These are phyloP conservation scores for Cordia subcordata DNA, from an alignment of 257 asterid species.

Conservation along the genomic window DNA sequence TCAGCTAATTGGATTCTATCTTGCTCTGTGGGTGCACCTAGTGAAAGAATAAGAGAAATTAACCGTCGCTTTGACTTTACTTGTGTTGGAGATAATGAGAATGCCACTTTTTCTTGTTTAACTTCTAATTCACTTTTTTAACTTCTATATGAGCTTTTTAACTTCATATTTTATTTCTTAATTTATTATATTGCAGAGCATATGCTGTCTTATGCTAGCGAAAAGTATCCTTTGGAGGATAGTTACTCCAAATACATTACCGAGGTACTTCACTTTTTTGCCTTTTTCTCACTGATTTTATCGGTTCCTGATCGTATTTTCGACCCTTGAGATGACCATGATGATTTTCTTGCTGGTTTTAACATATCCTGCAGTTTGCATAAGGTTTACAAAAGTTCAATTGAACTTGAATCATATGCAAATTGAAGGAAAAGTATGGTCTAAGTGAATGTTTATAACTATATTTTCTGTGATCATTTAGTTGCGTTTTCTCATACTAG, in stretches of 20 bases:
- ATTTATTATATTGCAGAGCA: slow-evolving; percentile 57
- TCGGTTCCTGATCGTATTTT: no score
- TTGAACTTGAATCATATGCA: no score
- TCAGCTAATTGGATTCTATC: no score
- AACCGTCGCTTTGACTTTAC: no score
- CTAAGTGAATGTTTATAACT: no score
- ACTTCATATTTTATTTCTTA: slow-evolving; percentile 1
- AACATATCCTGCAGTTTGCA: neutral
- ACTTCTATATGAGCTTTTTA: neutral
- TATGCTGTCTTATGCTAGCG: slow-evolving; percentile 97
- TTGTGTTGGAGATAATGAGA: no score
- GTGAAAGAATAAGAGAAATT: no score
- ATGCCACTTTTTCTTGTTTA: neutral
- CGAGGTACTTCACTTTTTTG: slow-evolving; percentile 47
- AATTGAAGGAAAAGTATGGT: no score
- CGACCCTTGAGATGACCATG: neutral
- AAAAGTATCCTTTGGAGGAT: slow-evolving; percentile 90
- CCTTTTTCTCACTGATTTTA: neutral
- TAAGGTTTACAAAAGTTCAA: no score
- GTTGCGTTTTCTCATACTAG: neutral
- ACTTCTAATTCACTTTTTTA: neutral
- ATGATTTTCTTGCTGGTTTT: slow-evolving; percentile 1
- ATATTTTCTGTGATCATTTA: no score
- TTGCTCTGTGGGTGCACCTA: no score
- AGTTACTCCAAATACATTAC: slow-evolving; percentile 87